Conservation (phyloP, 495 filamentous ascomycete genomes). For the Penicillium parvum region DNA sequence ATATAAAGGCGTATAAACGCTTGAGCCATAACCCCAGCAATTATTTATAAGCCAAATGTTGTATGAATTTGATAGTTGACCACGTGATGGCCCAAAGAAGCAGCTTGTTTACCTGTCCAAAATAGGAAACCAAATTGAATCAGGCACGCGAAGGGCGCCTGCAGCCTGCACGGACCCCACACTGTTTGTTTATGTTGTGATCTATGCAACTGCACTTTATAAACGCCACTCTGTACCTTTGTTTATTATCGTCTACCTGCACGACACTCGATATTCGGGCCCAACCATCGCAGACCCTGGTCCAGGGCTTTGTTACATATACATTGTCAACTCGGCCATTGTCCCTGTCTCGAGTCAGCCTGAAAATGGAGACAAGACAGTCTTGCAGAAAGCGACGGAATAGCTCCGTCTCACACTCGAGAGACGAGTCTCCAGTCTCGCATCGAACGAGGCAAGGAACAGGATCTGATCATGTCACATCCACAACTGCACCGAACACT, state of each 20-base stretch:
- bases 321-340: neutral
- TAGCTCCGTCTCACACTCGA: conserved; percentile 21
- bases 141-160: conserved; percentile 16
- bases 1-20: too few relatives aligned
- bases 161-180: conserved; percentile 22
- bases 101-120: conserved; percentile 24
- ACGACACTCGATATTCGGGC: conserved; percentile 1
- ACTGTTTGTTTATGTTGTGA: conserved; percentile 32
- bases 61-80: neutral
- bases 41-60: too few relatives aligned
- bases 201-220: conserved; percentile 16
- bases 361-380: conserved; percentile 29
- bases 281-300: neutral
- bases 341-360: neutral
- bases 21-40: too few relatives aligned
- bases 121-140: conserved; percentile 9
- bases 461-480: neutral
- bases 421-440: conserved; percentile 17
- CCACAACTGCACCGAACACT: conserved; percentile 15
- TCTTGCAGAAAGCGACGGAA: conserved; percentile 28
- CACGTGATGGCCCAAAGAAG: conserved; percentile 22
- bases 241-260: conserved; percentile 7
- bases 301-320: neutral
- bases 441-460: conserved; percentile 16
- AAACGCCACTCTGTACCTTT: conserved; percentile 9